Evolutionary conservation across 2,329 filamentous ascomycete genomes (phyloP).

Genomic region (Dothistroma pini): DNA sequence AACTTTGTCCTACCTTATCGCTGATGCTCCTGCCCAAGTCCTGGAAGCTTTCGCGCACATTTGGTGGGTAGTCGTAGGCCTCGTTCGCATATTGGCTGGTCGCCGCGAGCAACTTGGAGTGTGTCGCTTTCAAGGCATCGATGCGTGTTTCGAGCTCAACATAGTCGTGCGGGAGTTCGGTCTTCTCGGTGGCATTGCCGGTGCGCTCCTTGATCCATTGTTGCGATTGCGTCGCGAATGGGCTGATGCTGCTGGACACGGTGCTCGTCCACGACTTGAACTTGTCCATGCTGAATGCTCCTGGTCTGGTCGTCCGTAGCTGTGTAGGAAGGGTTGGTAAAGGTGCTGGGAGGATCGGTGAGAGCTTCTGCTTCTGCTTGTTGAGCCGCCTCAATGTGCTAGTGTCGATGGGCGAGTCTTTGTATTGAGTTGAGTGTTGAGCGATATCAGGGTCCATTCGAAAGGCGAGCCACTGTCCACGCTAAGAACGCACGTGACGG

Average conservation of each 20-base stretch:
- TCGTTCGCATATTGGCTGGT: constrained; percentile 94
- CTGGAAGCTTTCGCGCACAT: constrained; percentile 96
- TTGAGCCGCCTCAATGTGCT: not conserved
- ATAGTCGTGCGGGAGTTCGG: constrained; percentile 94
- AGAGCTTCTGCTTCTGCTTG: constrained; percentile 5
- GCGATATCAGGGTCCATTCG: not conserved
- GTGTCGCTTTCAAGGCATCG: constrained; percentile 93
- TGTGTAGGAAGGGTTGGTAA: not conserved
- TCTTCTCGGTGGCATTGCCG: constrained; percentile 95
- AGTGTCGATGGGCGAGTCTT: not conserved
- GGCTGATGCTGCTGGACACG: constrained; percentile 77
- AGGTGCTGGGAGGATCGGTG: not conserved
- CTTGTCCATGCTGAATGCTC: constrained; percentile 57
- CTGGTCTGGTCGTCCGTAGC: not conserved
- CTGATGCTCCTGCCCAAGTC: constrained; percentile 93
- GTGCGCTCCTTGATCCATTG: constrained; percentile 99
- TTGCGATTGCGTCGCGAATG: constrained; percentile 88
- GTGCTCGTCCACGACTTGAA: constrained; percentile 57
- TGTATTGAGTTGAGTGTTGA: not conserved
- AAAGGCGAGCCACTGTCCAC: not conserved
- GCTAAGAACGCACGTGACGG: too few species aligned
- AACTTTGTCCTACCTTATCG: constrained; percentile 68
- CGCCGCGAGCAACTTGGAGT: constrained; percentile 94
- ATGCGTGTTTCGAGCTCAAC: constrained; percentile 98
- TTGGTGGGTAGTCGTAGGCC: constrained; percentile 88